Evolutionary conservation across 495 filamentous ascomycete genomes (phyloP).

Genomic region (Neurospora pannonica): DNA sequence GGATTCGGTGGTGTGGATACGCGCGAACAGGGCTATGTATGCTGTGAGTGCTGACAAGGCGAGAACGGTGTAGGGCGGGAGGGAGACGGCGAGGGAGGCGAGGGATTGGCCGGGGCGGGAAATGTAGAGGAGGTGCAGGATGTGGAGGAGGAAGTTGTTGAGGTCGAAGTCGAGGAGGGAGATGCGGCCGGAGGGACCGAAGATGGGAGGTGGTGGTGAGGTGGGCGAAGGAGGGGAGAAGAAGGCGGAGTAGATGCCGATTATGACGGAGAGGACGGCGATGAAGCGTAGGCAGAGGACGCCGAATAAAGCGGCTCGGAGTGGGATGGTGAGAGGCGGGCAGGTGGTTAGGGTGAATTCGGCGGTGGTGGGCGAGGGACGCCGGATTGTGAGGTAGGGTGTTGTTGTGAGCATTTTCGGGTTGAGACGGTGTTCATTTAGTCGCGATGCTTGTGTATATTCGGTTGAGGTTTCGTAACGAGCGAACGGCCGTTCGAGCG

Average conservation of each 20-base stretch:
- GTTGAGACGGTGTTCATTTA: background rate
- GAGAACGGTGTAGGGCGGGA: slow-evolving; percentile 23
- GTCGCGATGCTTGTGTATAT: background rate
- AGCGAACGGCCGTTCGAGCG: background rate
- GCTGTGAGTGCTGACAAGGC: slow-evolving; percentile 10
- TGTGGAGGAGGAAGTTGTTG: slow-evolving; percentile 19
- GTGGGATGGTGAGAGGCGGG: slow-evolving; percentile 45
- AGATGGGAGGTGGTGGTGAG: slow-evolving; percentile 1
- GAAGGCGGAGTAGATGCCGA: slow-evolving; percentile 27
- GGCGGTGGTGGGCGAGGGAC: slow-evolving; percentile 77
- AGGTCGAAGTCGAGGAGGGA: slow-evolving; percentile 2
- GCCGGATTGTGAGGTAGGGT: slow-evolving; percentile 52
- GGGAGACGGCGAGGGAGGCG: slow-evolving; percentile 26
- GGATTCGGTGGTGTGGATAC: slow-evolving; percentile 60
- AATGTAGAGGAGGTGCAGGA: slow-evolving; percentile 23
- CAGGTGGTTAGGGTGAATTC: slow-evolving; percentile 78
- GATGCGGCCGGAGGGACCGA: background rate
- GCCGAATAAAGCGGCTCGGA: slow-evolving; percentile 43
- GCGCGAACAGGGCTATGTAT: slow-evolving; percentile 24
- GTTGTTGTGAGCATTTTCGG: slow-evolving; percentile 40
- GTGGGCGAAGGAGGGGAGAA: background rate
- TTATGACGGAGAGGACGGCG: slow-evolving; percentile 21
- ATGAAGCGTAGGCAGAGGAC: slow-evolving; percentile 40
- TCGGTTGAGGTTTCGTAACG: background rate
- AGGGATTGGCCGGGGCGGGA: slow-evolving; percentile 25